A percentile compares a stretch with the other conserved stretches of the same genome.
These are phyloP conservation scores for Trichoderma hamatum DNA, from an alignment of 2,329 filamentous ascomycete genomes.

Conservation along the genomic window DNA sequence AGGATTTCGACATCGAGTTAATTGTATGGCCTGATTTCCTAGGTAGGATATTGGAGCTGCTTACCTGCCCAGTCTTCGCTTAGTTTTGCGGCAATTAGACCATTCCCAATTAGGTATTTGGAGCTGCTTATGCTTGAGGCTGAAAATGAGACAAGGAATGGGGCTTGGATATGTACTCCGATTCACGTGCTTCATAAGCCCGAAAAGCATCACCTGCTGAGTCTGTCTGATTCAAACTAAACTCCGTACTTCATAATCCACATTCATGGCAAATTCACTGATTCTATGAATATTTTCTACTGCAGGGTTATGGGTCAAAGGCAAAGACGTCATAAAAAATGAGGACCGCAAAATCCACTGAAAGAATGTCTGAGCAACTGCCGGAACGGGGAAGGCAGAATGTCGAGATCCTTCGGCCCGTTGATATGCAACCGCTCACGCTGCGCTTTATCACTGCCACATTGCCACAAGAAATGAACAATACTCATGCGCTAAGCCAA, in stretches of 20 bases:
- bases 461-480: background rate
- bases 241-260: background rate
- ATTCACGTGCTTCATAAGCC: background rate
- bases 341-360: background rate
- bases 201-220: background rate
- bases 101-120: background rate
- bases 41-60: conserved; percentile 1
- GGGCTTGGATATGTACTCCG: background rate
- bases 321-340: background rate
- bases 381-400: background rate
- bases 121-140: background rate
- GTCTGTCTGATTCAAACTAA: background rate
- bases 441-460: background rate
- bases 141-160: background rate
- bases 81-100: background rate
- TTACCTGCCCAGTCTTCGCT: background rate
- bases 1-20: background rate
- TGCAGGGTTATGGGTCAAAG: background rate
- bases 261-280: background rate
- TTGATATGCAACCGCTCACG: background rate
- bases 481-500: background rate
- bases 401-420: background rate
- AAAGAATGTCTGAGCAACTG: background rate
- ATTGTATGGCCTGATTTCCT: background rate
- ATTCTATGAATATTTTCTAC: background rate